Percentiles rank a stretch among this genome's conserved stretches.
phyloP scores from a whole-genome alignment of 108 stramenopile genomes.

The Aurantiochytrium sp. region DNA sequence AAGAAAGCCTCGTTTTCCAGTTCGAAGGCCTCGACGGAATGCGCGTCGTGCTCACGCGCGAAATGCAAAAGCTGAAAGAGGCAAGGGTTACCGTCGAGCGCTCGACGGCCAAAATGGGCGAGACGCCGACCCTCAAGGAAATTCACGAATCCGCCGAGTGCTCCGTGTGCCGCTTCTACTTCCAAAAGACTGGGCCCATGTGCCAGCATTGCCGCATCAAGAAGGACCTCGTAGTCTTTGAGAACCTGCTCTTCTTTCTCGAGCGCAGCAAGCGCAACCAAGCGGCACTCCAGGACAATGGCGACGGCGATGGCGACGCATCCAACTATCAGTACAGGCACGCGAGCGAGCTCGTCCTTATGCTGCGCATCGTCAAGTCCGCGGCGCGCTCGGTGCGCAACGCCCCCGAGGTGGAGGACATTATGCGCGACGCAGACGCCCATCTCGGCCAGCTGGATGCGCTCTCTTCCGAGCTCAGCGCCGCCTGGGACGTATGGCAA shows the following conservation, averaged over 20 bases:
- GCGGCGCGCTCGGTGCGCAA: background rate
- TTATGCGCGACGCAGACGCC: background rate
- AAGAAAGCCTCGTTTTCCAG: background rate
- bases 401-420: background rate
- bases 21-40: background rate
- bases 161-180: background rate
- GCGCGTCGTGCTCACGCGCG: background rate
- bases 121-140: background rate
- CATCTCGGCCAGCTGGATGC: background rate
- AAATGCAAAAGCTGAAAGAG: background rate
- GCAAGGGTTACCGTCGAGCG: background rate
- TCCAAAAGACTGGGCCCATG: background rate
- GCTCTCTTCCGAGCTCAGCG: background rate
- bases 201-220: background rate
- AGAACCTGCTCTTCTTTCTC: background rate
- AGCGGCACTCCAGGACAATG: background rate
- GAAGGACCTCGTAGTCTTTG: background rate
- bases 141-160: conserved; percentile 14
- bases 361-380: background rate
- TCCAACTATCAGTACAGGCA: background rate
- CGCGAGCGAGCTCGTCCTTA: background rate
- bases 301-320: background rate
- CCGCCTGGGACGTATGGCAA: background rate
- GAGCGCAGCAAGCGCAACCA: background rate
- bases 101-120: background rate